Evolutionary conservation across 495 filamentous ascomycete species (phyloP), one percentile per base, ranked within the genome.

Genomic region (Aspergillus panamensis): DNA sequence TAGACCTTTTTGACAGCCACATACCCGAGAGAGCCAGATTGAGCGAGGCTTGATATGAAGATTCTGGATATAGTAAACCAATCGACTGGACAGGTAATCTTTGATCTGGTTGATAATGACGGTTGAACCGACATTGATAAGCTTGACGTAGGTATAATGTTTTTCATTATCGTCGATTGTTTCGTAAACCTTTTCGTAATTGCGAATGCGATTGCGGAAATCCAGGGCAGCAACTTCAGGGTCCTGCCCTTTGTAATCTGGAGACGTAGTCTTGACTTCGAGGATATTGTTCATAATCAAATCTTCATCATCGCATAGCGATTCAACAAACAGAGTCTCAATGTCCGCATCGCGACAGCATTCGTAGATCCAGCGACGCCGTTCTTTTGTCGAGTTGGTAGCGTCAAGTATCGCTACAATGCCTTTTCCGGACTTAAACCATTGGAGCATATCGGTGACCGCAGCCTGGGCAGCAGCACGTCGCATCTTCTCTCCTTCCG

Each of bases 11-110:
- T 53, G 70, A 66, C 57, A 8, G 42, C 6, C 17, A 78, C 87
- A 70, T 83, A 96, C 91, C 14, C 94, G 82, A 57, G 94, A 97
- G 31, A 98, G 79, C 94, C 94, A 98, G 64, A 98, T 96, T 8
- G 91, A 95, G 20, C 94, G 84, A n/a, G 92, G 92, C 63, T 90
- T 92, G 64, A 98, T 97, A 75, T 98, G 94, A 21, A 98, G 78
- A 67, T 97, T 98, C 86, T 97, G 97, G 42, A 97, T 84, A 67
- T 96, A 98, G 73, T 98, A 98, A 32, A 97, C 93, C 25, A 98
- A 83, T 29, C 94, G 87, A 67, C 90, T 95, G 68, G 97, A 94
- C 35, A 98, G 79, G 69, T 98, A 98, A 69, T 97, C 93, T 66
- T 90, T 87, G 64, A 98, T 96, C 67, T 89, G 87, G 70, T 98